Evolutionary conservation across 2,329 filamentous ascomycete species (phyloP).

Genomic region (Penicillium italicum): DNA sequence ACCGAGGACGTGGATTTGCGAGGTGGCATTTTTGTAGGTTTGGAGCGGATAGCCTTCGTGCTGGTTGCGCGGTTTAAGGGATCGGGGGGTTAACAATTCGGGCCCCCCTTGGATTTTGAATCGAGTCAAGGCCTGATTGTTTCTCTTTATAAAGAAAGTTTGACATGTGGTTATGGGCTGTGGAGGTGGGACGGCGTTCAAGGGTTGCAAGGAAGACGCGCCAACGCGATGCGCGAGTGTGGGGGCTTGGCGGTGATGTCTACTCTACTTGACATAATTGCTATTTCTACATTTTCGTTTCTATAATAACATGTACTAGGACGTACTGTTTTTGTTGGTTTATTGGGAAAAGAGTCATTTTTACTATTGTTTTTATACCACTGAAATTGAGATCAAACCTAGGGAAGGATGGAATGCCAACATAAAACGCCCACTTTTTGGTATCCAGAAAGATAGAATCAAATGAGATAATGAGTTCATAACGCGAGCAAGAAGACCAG

Average conservation of each 20-base stretch:
- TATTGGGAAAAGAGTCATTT: background rate
- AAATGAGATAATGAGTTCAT: constrained; percentile 25
- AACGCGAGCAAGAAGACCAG: constrained; percentile 16
- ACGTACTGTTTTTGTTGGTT: background rate
- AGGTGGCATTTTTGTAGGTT: constrained; percentile 28
- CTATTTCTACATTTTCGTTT: background rate
- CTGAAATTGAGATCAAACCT: constrained; percentile 16
- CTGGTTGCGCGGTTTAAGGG: background rate
- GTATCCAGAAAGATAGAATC: constrained; percentile 29
- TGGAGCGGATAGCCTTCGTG: background rate
- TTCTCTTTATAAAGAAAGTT: background rate
- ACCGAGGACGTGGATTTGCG: constrained; percentile 38
- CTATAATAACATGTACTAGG: background rate
- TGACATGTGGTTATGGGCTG: background rate
- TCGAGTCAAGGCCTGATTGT: background rate
- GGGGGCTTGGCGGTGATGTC: constrained; percentile 9
- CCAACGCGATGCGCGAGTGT: constrained; percentile 15
- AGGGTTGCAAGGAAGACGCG: constrained; percentile 16
- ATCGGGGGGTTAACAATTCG: background rate
- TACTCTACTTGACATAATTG: background rate
- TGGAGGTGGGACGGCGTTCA: background rate
- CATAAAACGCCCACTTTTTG: constrained; percentile 32
- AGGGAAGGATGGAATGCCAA: constrained; percentile 20
- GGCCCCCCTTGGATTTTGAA: background rate
- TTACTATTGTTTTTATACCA: constrained; percentile 4